Evolutionary conservation across 345 rosid species (phyloP).

Genomic region (Erysimum cheiranthoides): DNA sequence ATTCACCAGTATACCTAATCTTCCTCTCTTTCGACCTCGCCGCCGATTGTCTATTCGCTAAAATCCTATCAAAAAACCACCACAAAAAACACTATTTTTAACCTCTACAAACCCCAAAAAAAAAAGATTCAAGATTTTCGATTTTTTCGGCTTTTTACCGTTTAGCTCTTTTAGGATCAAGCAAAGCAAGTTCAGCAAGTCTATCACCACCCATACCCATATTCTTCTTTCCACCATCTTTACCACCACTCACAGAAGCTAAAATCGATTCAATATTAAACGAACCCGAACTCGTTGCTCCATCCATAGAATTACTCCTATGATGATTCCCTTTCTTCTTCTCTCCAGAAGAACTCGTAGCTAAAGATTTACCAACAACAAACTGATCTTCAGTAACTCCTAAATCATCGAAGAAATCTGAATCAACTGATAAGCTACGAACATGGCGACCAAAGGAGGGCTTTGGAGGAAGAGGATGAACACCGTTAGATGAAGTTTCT

Average conservation of each 20-base stretch:
- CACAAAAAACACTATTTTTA: neutral
- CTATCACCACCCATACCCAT: conserved; percentile 71
- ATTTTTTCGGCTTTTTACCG: conserved; percentile 48
- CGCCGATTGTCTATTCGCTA: conserved; percentile 94
- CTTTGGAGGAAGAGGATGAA: conserved; percentile 44
- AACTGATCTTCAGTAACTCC: conserved; percentile 45
- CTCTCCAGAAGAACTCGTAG: conserved; percentile 45
- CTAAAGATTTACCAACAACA: conserved; percentile 51
- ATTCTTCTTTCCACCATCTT: conserved; percentile 77
- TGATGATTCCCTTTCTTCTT: conserved; percentile 47
- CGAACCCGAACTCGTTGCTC: conserved; percentile 55
- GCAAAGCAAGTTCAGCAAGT: conserved; percentile 84
- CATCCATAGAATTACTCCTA: conserved; percentile 88
- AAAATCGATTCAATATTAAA: conserved; percentile 65
- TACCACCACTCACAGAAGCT: conserved; percentile 33
- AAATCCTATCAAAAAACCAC: conserved; percentile 55
- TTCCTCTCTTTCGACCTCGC: conserved; percentile 98
- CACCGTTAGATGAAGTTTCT: conserved; percentile 65
- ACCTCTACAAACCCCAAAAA: neutral
- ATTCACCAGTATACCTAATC: conserved; percentile 76
- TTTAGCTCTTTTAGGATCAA: conserved; percentile 98
- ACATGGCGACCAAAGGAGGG: conserved; percentile 50
- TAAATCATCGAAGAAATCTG: conserved; percentile 79
- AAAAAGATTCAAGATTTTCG: neutral
- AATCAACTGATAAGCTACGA: conserved; percentile 91